These are phyloP conservation scores for Staphylotrichum longicolle DNA, from an alignment of 495 filamentous ascomycete species.

Conservation along the genomic window DNA sequence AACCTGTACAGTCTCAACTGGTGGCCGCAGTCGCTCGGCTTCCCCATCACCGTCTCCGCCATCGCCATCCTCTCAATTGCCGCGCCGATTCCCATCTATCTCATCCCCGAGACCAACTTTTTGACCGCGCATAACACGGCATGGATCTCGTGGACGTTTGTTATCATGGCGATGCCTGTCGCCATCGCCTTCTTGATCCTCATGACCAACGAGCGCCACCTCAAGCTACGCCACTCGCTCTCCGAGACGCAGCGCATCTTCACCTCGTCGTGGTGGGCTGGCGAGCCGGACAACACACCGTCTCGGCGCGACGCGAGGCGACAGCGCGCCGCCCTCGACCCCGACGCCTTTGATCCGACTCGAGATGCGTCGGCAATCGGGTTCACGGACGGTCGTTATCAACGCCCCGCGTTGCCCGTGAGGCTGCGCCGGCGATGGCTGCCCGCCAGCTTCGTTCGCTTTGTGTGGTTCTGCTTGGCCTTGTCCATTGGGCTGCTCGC, in stretches of 20 bases:
- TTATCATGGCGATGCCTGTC: slow-evolving; percentile 62
- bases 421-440: slow-evolving; percentile 51
- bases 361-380: slow-evolving; percentile 31
- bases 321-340: slow-evolving; percentile 29
- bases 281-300: slow-evolving; percentile 45
- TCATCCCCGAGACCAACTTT: slow-evolving; percentile 46
- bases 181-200: slow-evolving; percentile 59
- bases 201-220: slow-evolving; percentile 56
- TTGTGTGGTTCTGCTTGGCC: slow-evolving; percentile 64
- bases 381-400: slow-evolving; percentile 21
- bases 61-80: slow-evolving; percentile 55
- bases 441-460: slow-evolving; percentile 60
- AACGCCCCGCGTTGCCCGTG: slow-evolving; percentile 30
- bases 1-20: slow-evolving; percentile 65
- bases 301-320: slow-evolving; percentile 38
- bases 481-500: slow-evolving; percentile 58
- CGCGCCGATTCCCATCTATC: slow-evolving; percentile 57
- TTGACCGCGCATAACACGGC: slow-evolving; percentile 57
- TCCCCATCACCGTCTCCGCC: slow-evolving; percentile 54
- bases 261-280: slow-evolving; percentile 59
- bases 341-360: slow-evolving; percentile 31
- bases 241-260: slow-evolving; percentile 64
- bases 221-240: slow-evolving; percentile 52
- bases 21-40: slow-evolving; percentile 60
- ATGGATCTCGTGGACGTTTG: slow-evolving; percentile 63